Base-by-base conservation (phyloP, 768 basidiomycete genomes). In the Suillus decipiens region DNA sequence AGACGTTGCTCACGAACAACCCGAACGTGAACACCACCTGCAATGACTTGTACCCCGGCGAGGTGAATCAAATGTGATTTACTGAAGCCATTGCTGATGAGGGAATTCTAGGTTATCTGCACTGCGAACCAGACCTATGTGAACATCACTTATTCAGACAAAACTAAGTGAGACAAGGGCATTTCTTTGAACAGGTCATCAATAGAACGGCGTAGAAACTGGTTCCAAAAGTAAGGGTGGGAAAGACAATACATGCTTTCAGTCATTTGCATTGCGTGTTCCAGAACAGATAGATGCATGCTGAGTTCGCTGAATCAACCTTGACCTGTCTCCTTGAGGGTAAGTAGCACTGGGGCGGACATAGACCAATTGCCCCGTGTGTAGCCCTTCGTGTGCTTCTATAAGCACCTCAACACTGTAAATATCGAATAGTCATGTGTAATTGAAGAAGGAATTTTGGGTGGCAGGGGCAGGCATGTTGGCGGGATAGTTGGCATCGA, bases 331-430 rank as follows among this genome's bases (percentile, higher is more conserved):
- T 67, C 70, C 1, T 71, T 66, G 41, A 87, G 84, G 63, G 85
- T 86, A 60, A 86, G 73, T 19, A 86, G 19, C 8, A 47, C 45
- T 47, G 84, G 68, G 2, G 72, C 78, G 2, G 69, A 69, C 1
- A 50, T 60, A 6, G 66, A 61, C 0, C 74, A 77, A 9, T 83
- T 66, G 1, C 73, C 71, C 24, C 86, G 80, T 1, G 75, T 78
- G 68, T 84, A 86, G 79, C 31, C 80, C 66, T 34, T 83, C 77
- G 68, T 89, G 76, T 0, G 70, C 70, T 1, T 74, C 69, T 7
- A 82, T 78, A 4, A 88, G 70, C 34, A 84, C 78, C 10, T 70
- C 68, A 89, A 81, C 78, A n/a, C 89, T 90, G 69, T 86, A 86
- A 2, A 84, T 79, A 86, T 88, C 24, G 36, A 36, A 22, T 24